Conservation (phyloP, 306 rosid genomes). For the Mucuna pruriens region DNA sequence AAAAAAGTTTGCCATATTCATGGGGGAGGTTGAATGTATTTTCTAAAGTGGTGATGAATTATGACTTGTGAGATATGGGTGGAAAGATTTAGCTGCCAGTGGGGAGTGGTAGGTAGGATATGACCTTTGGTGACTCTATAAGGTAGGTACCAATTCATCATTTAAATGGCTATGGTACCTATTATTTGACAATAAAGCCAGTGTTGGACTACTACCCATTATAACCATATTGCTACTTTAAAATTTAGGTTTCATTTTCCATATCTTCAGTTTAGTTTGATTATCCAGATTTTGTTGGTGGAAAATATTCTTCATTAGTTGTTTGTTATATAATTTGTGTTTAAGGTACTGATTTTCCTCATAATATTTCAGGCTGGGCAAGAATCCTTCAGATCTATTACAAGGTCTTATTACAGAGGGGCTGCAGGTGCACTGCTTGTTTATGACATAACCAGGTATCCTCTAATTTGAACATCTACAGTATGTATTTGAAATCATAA, state of each 20-base stretch:
- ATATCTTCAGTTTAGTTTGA: slow-evolving; percentile 15
- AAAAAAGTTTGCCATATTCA: not conserved
- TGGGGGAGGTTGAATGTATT: not conserved
- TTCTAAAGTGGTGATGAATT: slow-evolving; percentile 15
- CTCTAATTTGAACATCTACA: slow-evolving; percentile 13
- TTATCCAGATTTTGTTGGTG: not conserved
- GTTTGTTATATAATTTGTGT: slow-evolving; percentile 28
- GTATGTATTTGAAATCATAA: slow-evolving; percentile 23
- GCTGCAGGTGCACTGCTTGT: slow-evolving; percentile 98
- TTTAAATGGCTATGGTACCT: too few relatives aligned
- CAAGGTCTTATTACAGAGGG: slow-evolving; percentile 95
- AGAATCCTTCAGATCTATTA: slow-evolving; percentile 98
- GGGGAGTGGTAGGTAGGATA: slow-evolving; percentile 3
- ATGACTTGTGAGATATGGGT: slow-evolving; percentile 1
- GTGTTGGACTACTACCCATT: slow-evolving; percentile 4
- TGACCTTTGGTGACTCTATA: slow-evolving; percentile 18
- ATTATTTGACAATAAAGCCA: not conserved
- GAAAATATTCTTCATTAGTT: slow-evolving; percentile 11
- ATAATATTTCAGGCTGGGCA: slow-evolving; percentile 84
- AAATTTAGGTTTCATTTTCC: not conserved
- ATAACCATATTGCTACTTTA: not conserved
- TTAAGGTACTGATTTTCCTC: slow-evolving; percentile 20
- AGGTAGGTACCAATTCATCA: not conserved
- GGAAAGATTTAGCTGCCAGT: not conserved
- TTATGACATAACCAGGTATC: slow-evolving; percentile 95